These are phyloP conservation scores for Medicago lupulina DNA, from an alignment of 306 rosid genomes.

Conservation along the genomic window DNA sequence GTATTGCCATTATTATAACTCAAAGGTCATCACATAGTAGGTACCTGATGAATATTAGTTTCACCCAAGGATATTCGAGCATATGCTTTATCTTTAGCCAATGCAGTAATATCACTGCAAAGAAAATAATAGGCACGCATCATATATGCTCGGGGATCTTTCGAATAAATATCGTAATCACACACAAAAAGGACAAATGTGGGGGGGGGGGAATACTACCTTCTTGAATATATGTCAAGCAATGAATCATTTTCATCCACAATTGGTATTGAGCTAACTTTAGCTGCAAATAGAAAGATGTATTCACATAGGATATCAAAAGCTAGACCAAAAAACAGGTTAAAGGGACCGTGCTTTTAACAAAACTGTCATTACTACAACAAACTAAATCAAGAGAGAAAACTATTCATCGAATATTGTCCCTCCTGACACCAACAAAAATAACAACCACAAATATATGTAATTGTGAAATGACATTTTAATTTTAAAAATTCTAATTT, in stretches of 20 bases:
- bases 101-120: constrained; percentile 83
- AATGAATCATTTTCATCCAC: constrained; percentile 80
- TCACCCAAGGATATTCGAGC: constrained; percentile 66
- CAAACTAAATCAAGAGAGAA: background rate
- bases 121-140: constrained; percentile 34
- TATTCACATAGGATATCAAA: constrained; percentile 39
- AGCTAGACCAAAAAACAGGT: constrained; percentile 21
- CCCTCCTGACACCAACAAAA: background rate
- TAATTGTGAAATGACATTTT: constrained; percentile 28
- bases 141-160: constrained; percentile 34
- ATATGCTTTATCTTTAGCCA: constrained; percentile 89
- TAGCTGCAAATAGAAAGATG: constrained; percentile 62
- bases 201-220: constrained; percentile 49
- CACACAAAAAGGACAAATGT: background rate
- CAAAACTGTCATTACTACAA: constrained; percentile 22
- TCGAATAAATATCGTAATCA: constrained; percentile 24
- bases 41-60: constrained; percentile 81
- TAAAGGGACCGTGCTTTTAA: constrained; percentile 34
- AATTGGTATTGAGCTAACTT: constrained; percentile 82
- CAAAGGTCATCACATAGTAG: constrained; percentile 24
- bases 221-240: constrained; percentile 80
- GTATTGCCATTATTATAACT: constrained; percentile 7
- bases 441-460: background rate
- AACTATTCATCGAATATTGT: constrained; percentile 17
- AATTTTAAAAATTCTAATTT: background rate